Conservation (phyloP, 176 grass and related monocot species). For the Carex parvula region DNA sequence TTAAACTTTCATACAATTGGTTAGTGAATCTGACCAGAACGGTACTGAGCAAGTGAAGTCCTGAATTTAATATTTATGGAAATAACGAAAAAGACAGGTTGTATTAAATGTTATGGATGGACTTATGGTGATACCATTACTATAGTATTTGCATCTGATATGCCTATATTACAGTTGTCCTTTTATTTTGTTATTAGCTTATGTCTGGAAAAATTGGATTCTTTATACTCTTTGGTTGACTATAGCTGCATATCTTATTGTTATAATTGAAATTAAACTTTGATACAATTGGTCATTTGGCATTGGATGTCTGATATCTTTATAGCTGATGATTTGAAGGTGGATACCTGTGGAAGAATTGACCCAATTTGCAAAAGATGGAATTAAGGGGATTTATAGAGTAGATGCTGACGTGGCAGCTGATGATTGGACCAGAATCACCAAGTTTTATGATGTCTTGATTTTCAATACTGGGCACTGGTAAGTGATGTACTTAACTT, state of each 20-base stretch:
- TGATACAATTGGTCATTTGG: not conserved
- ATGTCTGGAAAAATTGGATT: not conserved
- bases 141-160: not conserved
- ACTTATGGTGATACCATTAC: not conserved
- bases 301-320: constrained; percentile 11
- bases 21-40: too few relatives aligned
- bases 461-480: constrained; percentile 98
- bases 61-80: too few relatives aligned
- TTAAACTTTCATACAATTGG: not conserved
- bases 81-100: too few relatives aligned
- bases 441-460: constrained; percentile 79
- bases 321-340: constrained; percentile 75
- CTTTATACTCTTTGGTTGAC: not conserved
- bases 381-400: constrained; percentile 53
- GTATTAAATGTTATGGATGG: not conserved
- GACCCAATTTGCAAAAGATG: constrained; percentile 38
- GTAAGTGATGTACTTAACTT: constrained; percentile 38
- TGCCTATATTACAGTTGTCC: not conserved
- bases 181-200: not conserved
- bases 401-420: constrained; percentile 75
- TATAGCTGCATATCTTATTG: not conserved
- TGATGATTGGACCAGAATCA: constrained; percentile 68
- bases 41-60: too few relatives aligned
- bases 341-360: constrained; percentile 65
- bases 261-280: not conserved